Percentiles rank a stretch among this genome's conserved stretches.
These are phyloP conservation scores for Aureobasidium melanogenum DNA, from an alignment of 2,329 filamentous ascomycete genomes.

Conservation along the genomic window DNA sequence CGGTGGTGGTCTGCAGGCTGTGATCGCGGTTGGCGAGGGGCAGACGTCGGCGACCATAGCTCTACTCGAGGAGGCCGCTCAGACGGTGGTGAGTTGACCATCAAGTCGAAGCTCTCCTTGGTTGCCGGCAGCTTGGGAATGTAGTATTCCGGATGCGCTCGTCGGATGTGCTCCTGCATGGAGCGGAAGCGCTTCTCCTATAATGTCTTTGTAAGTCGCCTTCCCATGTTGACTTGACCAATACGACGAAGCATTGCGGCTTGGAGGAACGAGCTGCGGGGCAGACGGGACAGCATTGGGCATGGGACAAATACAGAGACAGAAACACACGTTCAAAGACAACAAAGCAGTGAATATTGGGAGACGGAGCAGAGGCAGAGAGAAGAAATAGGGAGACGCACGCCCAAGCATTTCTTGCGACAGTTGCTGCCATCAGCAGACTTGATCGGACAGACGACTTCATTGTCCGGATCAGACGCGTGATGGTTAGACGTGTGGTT, in stretches of 20 bases:
- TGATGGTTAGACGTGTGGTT: slow-evolving; percentile 65
- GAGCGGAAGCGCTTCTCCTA: slow-evolving; percentile 95
- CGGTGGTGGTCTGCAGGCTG: slow-evolving; percentile 17
- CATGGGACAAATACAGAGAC: slow-evolving; percentile 1
- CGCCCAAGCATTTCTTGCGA: slow-evolving; percentile 94
- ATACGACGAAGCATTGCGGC: slow-evolving; percentile 1
- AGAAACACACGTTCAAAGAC: background rate
- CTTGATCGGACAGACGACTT: slow-evolving; percentile 90
- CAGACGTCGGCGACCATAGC: slow-evolving; percentile 17
- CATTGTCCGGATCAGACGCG: slow-evolving; percentile 74
- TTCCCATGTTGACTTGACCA: background rate
- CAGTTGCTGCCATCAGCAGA: slow-evolving; percentile 97
- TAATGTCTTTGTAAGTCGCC: slow-evolving; percentile 15
- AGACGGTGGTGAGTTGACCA: slow-evolving; percentile 84
- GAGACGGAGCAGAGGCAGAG: background rate
- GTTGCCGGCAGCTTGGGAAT: slow-evolving; percentile 96
- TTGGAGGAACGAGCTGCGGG: background rate
- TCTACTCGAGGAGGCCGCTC: slow-evolving; percentile 46
- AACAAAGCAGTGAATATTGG: background rate
- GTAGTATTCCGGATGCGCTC: slow-evolving; percentile 94
- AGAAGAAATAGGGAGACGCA: slow-evolving; percentile 50
- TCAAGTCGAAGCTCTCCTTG: slow-evolving; percentile 92
- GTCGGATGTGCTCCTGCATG: slow-evolving; percentile 98
- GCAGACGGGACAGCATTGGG: slow-evolving; percentile 5
- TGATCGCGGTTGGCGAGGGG: slow-evolving; percentile 11